A percentile compares a stretch with the other conserved stretches of the same genome.
These are phyloP conservation scores for Populus nigra DNA, from an alignment of 345 rosid species.

Conservation along the genomic window DNA sequence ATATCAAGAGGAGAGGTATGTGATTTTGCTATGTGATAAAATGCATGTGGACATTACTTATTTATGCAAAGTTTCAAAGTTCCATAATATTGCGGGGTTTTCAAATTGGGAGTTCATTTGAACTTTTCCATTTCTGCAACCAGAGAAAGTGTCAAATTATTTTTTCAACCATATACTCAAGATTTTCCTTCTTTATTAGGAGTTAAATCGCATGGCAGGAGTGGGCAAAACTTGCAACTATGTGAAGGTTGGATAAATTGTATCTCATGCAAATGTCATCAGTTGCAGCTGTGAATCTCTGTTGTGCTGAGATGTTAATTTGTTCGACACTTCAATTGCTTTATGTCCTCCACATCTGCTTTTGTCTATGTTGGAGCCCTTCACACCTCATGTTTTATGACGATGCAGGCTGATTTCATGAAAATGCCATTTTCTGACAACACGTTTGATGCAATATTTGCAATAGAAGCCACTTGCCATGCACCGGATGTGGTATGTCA, in stretches of 20 bases:
- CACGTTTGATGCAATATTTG: slow-evolving; percentile 81
- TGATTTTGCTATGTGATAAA: not conserved
- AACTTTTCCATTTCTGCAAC: too few relatives aligned
- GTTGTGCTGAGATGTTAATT: not conserved
- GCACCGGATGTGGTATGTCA: slow-evolving; percentile 85
- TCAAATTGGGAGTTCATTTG: too few relatives aligned
- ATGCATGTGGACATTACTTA: not conserved
- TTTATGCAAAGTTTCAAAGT: not conserved
- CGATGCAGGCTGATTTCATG: slow-evolving; percentile 88
- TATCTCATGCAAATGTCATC: too few relatives aligned
- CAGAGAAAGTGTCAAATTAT: too few relatives aligned
- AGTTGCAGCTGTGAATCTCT: not conserved
- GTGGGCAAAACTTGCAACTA: slow-evolving; percentile 73
- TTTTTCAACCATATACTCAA: too few relatives aligned
- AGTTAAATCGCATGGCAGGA: slow-evolving; percentile 66
- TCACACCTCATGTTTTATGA: not conserved
- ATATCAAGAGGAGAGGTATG: slow-evolving; percentile 80
- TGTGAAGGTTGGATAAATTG: slow-evolving; percentile 56
- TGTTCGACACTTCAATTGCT: not conserved
- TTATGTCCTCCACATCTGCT: too few relatives aligned
- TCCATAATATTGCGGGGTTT: not conserved
- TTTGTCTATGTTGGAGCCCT: not conserved
- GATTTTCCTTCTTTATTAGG: slow-evolving; percentile 37
- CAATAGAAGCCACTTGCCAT: slow-evolving; percentile 96
- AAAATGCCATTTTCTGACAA: slow-evolving; percentile 86